Conservation (phyloP, 805 yeast genomes). For the Saccharomycopsis sp. region DNA sequence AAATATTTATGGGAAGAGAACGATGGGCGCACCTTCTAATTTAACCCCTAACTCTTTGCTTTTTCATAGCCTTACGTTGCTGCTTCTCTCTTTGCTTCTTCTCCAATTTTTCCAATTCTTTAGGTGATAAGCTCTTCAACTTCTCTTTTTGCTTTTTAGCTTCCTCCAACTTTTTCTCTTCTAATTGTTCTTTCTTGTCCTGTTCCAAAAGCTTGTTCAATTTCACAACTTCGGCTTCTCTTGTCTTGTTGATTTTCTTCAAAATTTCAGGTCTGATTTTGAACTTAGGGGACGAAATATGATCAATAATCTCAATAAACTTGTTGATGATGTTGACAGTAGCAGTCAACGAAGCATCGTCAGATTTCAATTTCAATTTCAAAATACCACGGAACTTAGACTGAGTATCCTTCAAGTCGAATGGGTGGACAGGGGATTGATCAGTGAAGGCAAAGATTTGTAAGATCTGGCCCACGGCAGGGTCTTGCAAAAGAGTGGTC, state of each 20-base stretch:
- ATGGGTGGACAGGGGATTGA: conserved; percentile 71
- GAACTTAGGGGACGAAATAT: conserved; percentile 41
- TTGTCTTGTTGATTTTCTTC: conserved; percentile 68
- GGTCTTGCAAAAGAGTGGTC: conserved; percentile 36
- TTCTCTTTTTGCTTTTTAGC: conserved; percentile 58
- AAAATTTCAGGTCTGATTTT: conserved; percentile 68
- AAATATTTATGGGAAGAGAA: no score
- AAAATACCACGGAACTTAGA: conserved; percentile 47
- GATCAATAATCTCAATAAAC: conserved; percentile 54
- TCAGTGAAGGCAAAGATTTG: conserved; percentile 78
- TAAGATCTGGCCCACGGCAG: conserved; percentile 37
- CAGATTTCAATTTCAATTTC: conserved; percentile 45
- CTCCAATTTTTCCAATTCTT: conserved; percentile 72
- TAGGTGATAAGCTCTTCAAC: conserved; percentile 53
- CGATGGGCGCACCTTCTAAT: no score
- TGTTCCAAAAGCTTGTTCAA: conserved; percentile 64
- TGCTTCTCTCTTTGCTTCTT: conserved; percentile 76
- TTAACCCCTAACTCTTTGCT: conserved; percentile 45
- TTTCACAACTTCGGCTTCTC: conserved; percentile 68
- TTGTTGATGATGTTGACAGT: conserved; percentile 46
- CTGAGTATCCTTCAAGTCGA: conserved; percentile 43
- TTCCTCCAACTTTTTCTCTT: conserved; percentile 63
- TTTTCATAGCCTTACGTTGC: conserved; percentile 64
- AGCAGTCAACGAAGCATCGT: conserved; percentile 42
- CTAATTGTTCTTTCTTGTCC: conserved; percentile 57